These are phyloP conservation scores for Rachicladosporium sp. DNA, from an alignment of 2,329 filamentous ascomycete species.

Conservation along the genomic window DNA sequence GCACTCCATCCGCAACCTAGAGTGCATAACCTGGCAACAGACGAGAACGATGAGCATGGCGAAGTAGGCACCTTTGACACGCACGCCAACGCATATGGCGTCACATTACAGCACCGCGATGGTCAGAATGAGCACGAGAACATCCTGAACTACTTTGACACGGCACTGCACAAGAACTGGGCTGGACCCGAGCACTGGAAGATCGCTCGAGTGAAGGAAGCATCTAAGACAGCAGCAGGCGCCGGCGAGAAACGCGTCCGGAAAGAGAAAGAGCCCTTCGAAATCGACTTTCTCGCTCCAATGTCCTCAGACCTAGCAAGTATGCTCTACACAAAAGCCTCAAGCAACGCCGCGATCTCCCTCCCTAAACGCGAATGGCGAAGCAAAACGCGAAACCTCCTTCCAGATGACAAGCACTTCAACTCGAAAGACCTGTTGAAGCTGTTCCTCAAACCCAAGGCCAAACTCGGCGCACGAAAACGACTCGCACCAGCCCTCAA, in stretches of 20 bases:
- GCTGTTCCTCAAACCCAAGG: slow-evolving; percentile 90
- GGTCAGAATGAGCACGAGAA: slow-evolving; percentile 70
- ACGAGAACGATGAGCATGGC: slow-evolving; percentile 30
- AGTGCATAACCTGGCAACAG: slow-evolving; percentile 53
- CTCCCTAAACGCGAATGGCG: slow-evolving; percentile 92
- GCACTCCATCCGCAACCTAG: slow-evolving; percentile 77
- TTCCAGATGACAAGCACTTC: slow-evolving; percentile 97
- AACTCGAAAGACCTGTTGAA: slow-evolving; percentile 82
- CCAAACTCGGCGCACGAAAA: slow-evolving; percentile 60
- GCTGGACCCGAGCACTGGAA: slow-evolving; percentile 97
- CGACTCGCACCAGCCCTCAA: slow-evolving; percentile 14
- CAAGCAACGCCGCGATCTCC: slow-evolving; percentile 68
- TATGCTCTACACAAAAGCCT: slow-evolving; percentile 66
- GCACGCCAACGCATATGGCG: slow-evolving; percentile 54
- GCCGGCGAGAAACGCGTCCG: slow-evolving; percentile 55
- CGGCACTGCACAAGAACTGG: slow-evolving; percentile 95
- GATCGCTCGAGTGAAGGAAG: slow-evolving; percentile 79
- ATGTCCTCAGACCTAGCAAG: slow-evolving; percentile 61
- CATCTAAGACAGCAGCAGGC: slow-evolving; percentile 43
- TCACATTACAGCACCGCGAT: slow-evolving; percentile 57
- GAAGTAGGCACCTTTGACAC: slow-evolving; percentile 47
- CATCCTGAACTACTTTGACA: slow-evolving; percentile 95
- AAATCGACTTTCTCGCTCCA: slow-evolving; percentile 76
- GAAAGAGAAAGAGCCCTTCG: slow-evolving; percentile 94
- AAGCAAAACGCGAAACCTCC: slow-evolving; percentile 79